phyloP scores from a whole-genome alignment of 345 rosid species.

The Corchorus olitorius region DNA sequence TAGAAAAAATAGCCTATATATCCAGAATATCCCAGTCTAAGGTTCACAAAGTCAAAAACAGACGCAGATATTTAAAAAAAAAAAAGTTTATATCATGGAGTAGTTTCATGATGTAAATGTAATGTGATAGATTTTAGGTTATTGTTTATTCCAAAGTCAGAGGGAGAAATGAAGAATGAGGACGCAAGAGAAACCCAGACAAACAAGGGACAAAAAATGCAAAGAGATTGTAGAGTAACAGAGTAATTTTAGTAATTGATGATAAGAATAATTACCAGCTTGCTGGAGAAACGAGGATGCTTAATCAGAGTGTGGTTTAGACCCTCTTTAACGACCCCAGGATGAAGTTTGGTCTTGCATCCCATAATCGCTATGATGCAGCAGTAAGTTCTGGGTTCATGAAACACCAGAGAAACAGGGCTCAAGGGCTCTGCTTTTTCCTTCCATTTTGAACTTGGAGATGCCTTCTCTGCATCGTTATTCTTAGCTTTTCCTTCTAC shows the following conservation, averaged over 20 bases:
- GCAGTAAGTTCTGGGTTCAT: constrained; percentile 49
- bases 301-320: constrained; percentile 49
- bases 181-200: neutral
- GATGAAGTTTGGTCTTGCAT: constrained; percentile 38
- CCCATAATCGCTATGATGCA: constrained; percentile 56
- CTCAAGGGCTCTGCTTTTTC: constrained; percentile 44
- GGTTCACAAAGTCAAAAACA: too few species aligned
- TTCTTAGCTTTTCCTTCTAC: neutral
- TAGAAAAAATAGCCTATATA: too few species aligned
- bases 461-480: neutral
- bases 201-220: neutral
- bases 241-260: too few species aligned
- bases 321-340: constrained; percentile 48
- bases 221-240: neutral
- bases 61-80: too few species aligned
- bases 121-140: too few species aligned
- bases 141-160: too few species aligned
- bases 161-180: too few species aligned
- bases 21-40: too few species aligned
- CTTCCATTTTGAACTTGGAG: neutral
- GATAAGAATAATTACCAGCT: constrained; percentile 40
- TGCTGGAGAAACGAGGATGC: constrained; percentile 89
- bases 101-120: too few species aligned
- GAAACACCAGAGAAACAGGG: constrained; percentile 57
- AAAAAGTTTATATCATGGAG: too few species aligned